Evolutionary conservation across 2,329 filamentous ascomycete genomes (phyloP), one percentile per base, ranked within the genome.

Genomic region (Stylonectria norvegica): DNA sequence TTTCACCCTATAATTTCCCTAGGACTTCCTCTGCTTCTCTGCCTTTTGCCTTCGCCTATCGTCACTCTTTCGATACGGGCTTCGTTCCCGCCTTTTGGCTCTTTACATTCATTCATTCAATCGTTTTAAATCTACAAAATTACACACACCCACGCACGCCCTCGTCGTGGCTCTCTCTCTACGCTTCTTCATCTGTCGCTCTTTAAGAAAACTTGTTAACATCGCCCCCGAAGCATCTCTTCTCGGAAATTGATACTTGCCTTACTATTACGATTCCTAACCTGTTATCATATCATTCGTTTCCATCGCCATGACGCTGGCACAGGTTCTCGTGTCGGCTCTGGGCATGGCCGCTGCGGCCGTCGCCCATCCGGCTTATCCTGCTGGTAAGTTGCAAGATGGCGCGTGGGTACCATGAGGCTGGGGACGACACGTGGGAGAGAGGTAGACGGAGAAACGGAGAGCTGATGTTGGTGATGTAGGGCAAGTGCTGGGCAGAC

Each of bases 321-420:
- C 42, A 22, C 43, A 34, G 12, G 38, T 53, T 33, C 40, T 62
- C 14, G 39, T 56, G 35, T 54, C 57, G 18, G 55, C 44, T 12
- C 20, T 59, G 32, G 52, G 47, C 20, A 43, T 58, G 33, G 48
- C 47, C 20, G 48, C 47, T 7, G 38, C 52, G 14, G 50, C 50
- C 15, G 19, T 8, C 17, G 30, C 30, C 7, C 30, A 32, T 35
- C 29, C 45, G 32, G 50, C 49, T 32, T 34, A 49, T 12, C 56
- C 59, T 27, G 43, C 55, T 30, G 43, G 59, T 62, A 39, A 48
- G 52, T 42, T 14, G 7, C 20, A 7, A 12, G 14, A n/a, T 19
- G 17, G 3, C n/a, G 7, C 8, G 7, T 25, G 22, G 12, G 22
- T 25, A 25, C 12, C 22, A 8, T 25, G 22, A 25, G 7, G 12